These are phyloP conservation scores for Auxenochlorella pyrenoidosa DNA, from an alignment of 139 green algal species.

Conservation along the genomic window DNA sequence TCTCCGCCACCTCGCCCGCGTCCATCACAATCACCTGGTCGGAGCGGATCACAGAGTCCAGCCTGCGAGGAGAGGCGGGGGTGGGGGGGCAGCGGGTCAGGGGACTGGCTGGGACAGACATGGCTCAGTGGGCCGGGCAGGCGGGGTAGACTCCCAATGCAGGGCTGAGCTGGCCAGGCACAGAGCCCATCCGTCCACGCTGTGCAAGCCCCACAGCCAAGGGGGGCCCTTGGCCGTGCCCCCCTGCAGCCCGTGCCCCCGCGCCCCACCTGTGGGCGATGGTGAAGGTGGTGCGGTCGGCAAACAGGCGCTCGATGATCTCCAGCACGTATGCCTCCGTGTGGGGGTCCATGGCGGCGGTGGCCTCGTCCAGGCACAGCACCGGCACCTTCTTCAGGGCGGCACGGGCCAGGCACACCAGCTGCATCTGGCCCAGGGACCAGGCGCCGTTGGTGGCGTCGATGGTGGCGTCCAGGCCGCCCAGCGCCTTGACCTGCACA, in stretches of 20 bases:
- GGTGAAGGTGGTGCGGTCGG: slow-evolving; percentile 62
- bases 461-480: slow-evolving; percentile 86
- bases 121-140: not conserved
- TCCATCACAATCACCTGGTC: slow-evolving; percentile 54
- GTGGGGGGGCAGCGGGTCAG: not conserved
- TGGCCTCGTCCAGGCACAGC: slow-evolving; percentile 94
- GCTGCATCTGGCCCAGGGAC: slow-evolving; percentile 90
- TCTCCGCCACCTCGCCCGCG: slow-evolving; percentile 59
- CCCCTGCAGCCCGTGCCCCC: no score
- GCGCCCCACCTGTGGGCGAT: slow-evolving; percentile 63
- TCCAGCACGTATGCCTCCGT: slow-evolving; percentile 69
- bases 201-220: no score
- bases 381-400: slow-evolving; percentile 70
- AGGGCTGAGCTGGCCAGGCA: no score
- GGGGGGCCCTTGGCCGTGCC: no score
- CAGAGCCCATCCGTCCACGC: no score
- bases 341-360: slow-evolving; percentile 58
- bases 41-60: slow-evolving; percentile 46
- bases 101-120: not conserved
- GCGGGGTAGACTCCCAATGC: no score
- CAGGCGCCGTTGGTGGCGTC: slow-evolving; percentile 94
- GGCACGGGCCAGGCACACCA: slow-evolving; percentile 91
- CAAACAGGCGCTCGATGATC: slow-evolving; percentile 59
- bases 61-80: slow-evolving; percentile 50
- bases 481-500: slow-evolving; percentile 35